phyloP scores from a whole-genome alignment of 257 asterid species.

The Agastache rugosa region DNA sequence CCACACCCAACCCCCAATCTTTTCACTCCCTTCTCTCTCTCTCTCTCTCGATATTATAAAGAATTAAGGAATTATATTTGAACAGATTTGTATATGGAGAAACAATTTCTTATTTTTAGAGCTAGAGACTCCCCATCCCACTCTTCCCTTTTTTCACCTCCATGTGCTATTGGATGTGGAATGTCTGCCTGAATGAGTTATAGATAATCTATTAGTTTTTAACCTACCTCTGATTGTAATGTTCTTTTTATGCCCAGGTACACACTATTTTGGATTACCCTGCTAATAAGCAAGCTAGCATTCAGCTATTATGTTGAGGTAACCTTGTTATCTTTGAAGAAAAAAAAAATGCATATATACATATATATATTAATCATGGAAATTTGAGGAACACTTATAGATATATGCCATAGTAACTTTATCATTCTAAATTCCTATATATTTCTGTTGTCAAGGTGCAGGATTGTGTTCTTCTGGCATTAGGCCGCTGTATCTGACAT shows the following conservation, averaged over 20 bases:
- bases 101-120: neutral
- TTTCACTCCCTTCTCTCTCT: too few relatives aligned
- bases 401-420: constrained; percentile 9
- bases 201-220: constrained; percentile 24
- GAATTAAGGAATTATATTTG: neutral
- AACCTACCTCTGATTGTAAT: constrained; percentile 1
- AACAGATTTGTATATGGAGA: neutral
- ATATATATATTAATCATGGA: constrained; percentile 8
- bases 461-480: neutral
- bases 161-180: neutral
- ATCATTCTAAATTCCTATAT: constrained; percentile 3
- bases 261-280: constrained; percentile 93
- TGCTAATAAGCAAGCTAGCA: constrained; percentile 90
- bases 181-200: constrained; percentile 26
- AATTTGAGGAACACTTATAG: constrained; percentile 16
- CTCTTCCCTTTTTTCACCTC: neutral
- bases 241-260: constrained; percentile 56
- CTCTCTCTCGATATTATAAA: neutral
- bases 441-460: constrained; percentile 10
- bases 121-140: too few relatives aligned
- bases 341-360: neutral
- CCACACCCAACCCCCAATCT: neutral
- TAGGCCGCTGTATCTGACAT: constrained; percentile 9
- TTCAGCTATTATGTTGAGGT: constrained; percentile 99
- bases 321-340: constrained; percentile 22